phyloP scores from a whole-genome alignment of 805 yeast species.

The Myxozyma kluyveri region DNA sequence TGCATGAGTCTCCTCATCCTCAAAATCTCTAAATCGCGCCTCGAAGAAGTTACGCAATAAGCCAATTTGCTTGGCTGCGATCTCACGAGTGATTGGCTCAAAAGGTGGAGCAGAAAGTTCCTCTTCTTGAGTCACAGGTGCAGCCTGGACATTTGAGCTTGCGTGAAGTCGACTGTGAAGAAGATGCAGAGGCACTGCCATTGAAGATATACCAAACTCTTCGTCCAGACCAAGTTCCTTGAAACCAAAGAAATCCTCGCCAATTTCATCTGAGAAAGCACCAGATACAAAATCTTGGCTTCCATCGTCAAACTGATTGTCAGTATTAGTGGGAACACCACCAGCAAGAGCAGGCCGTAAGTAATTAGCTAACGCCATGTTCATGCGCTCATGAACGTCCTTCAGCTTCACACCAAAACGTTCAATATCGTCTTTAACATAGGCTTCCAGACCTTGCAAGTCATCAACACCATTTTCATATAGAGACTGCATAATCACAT shows the following conservation, averaged over 20 bases:
- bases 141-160: constrained; percentile 39
- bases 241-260: constrained; percentile 98
- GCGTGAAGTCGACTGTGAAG: constrained; percentile 70
- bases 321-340: constrained; percentile 59
- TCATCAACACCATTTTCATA: constrained; percentile 83
- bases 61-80: constrained; percentile 55
- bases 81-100: constrained; percentile 51
- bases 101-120: constrained; percentile 55
- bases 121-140: constrained; percentile 51
- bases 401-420: constrained; percentile 66
- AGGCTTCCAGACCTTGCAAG: constrained; percentile 71
- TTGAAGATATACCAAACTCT: constrained; percentile 79
- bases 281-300: constrained; percentile 94
- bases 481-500: constrained; percentile 59
- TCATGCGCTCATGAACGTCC: constrained; percentile 66
- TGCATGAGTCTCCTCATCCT: constrained; percentile 20
- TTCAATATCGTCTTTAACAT: constrained; percentile 66
- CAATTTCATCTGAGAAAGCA: constrained; percentile 87
- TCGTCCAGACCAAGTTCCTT: constrained; percentile 88
- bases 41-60: constrained; percentile 55
- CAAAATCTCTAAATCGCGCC: constrained; percentile 33
- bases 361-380: constrained; percentile 70
- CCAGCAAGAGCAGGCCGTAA: constrained; percentile 65
- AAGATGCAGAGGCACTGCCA: constrained; percentile 85
- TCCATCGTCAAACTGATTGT: constrained; percentile 78